Base-by-base conservation (phyloP, 345 rosid species). In the Balakata baccata region DNA sequence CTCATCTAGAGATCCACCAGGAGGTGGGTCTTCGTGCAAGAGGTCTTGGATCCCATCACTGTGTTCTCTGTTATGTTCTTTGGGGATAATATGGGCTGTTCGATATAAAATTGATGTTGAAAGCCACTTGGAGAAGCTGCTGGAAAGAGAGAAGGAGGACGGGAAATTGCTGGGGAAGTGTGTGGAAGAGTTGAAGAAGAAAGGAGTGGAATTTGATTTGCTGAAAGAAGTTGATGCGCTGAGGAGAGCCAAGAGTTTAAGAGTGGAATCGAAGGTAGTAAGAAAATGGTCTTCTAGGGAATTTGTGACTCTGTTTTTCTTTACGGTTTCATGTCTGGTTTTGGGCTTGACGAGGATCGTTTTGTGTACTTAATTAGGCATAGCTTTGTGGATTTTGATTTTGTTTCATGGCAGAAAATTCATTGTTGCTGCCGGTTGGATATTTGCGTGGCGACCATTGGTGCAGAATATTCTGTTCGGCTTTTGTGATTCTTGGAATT, bases 151-250 rank as follows among this genome's bases (percentile, higher is more conserved):
- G 84, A 89, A 89, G 52, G 99, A 92, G 75, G 99, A 95, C 16
- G 90, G 84, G 73, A 87, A 89, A 74, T 78, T 95, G 80, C 43
- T 95, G 83, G 82, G 80, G 0, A 95, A 89, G 79, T 95, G 99
- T 45, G 94, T 89, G 60, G 98, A 91, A 68, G 97, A 95, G 78
- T 70, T 95, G 90, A 92, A 89, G 94, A 89, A 78, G 87, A 91
- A 92, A 79, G 99, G 99, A 0, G 8, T 85, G 14, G 99, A 91
- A 60, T 95, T 95, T 70, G 99, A 95, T 90, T 81, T 95, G 78
- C 76, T 95, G 69, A 95, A 87, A 77, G 97, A 95, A 78, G 99
- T 95, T 3, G 99, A 95, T 60, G 98, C 98, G 4, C 81, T 92
- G 34, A 82, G 98, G 69, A 87, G 98, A 76, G 99, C 99, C 0